Base-by-base conservation (phyloP, 257 asterid genomes). In the Penstemon eatonii region DNA sequence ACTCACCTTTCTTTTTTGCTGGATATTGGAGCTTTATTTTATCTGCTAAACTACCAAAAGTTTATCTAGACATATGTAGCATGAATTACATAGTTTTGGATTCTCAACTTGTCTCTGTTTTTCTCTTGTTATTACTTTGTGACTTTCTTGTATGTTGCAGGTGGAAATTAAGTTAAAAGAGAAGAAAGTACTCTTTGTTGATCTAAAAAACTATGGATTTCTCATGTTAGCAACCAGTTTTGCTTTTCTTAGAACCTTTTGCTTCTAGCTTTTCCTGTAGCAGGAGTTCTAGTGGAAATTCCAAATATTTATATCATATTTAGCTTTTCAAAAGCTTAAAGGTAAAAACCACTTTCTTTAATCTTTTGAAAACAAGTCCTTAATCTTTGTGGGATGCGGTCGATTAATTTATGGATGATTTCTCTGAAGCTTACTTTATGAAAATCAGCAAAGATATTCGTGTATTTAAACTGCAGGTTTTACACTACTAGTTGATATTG, bases 31-130 rank as follows among this genome's bases (percentile, higher is more conserved):
- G 0, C 12, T 7, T 54, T 56, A 3, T 5, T 8, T 5, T 11
- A 39, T 55, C 36, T 63, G 40, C 39, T 53, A 39, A 44, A 0
- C 62, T 11, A 8, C 11, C 6, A 25, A n/a, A 40, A 8, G 59
- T 15, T 65, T 36, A 43, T 25, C 7, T 45, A 49, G 45, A 9
- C 65, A 25, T 3, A n/a, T 72, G 45, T 43, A 11, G 69, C 65
- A 25, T 25, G 33, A 25, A 33, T 9, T 57, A 39, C 15, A 46
- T 11, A 10, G 12, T 43, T 63, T 10, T 63, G 51, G 49, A 6
- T 39, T 56, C 69, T 46, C 42, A 54, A 5, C 65, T 44, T 56
- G 58, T 47, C 9, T 58, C 56, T 42, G 33, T 25, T 57, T 10
- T 52, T 53, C 42, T 45, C 1, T 11, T 56, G 19, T 6, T 43